phyloP scores from a whole-genome alignment of 192 early-diverging fungal species.

The Rhizoclosmatium globosum region DNA sequence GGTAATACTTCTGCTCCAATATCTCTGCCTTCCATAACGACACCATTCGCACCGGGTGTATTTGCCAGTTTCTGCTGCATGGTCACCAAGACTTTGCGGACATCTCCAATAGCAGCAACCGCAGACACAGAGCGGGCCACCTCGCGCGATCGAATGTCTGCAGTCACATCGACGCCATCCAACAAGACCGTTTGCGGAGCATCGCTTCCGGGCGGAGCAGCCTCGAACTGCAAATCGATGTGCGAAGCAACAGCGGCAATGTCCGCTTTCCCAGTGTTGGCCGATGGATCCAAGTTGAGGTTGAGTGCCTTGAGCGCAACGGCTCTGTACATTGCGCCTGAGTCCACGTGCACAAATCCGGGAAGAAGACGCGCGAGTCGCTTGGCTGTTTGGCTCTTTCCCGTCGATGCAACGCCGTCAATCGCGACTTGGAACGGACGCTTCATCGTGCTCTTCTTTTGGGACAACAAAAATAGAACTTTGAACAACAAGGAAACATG shows the following conservation, averaged over 20 bases:
- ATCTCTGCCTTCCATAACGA: constrained; percentile 88
- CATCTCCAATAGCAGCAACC: constrained; percentile 60
- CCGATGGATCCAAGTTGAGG: not conserved
- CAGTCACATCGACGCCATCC: constrained; percentile 71
- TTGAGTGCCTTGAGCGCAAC: not conserved
- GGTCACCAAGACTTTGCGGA: not conserved
- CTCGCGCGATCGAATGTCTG: constrained; percentile 63
- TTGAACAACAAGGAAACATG: no score
- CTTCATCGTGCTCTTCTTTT: not conserved
- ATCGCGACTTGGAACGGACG: constrained; percentile 72
- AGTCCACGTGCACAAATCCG: constrained; percentile 79
- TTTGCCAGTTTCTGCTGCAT: constrained; percentile 14
- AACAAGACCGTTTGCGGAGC: constrained; percentile 35
- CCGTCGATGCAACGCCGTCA: constrained; percentile 83
- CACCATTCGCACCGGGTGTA: constrained; percentile 44
- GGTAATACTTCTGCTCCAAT: constrained; percentile 81
- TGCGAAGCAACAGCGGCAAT: constrained; percentile 16
- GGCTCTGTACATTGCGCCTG: constrained; percentile 63
- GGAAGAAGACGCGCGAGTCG: constrained; percentile 66
- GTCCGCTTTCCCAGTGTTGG: not conserved
- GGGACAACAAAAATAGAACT: not conserved
- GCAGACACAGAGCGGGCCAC: constrained; percentile 66
- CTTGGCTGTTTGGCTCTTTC: constrained; percentile 83
- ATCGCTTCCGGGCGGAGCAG: no score
- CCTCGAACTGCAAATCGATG: constrained; percentile 33